phyloP scores from a whole-genome alignment of 129 eudicot species.

The Silybum marianum region DNA sequence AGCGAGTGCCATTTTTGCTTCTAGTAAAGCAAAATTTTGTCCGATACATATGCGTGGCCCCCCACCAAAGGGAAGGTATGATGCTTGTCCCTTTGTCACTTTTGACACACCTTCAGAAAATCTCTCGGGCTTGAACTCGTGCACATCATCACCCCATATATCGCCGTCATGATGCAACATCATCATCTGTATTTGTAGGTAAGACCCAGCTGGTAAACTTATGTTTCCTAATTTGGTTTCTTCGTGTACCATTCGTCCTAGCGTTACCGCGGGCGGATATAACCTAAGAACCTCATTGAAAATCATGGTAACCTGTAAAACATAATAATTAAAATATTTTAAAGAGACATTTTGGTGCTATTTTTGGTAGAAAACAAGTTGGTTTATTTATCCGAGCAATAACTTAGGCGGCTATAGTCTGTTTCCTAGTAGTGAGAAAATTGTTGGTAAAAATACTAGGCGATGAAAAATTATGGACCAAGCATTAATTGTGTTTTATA shows the following conservation, averaged over 20 bases:
- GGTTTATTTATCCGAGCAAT: too few species aligned
- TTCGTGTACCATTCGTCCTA: conserved; percentile 12
- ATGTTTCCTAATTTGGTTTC: conserved; percentile 26
- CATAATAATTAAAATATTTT: too few species aligned
- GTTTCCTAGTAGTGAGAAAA: too few species aligned
- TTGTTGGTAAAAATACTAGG: too few species aligned
- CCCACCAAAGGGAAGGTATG: conserved; percentile 29
- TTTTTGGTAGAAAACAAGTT: too few species aligned
- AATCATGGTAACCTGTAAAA: background rate
- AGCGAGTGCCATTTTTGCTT: conserved; percentile 28
- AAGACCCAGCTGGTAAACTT: conserved; percentile 14
- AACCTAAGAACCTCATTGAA: conserved; percentile 28
- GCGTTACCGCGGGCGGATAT: conserved; percentile 6
- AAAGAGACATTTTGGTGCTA: too few species aligned
- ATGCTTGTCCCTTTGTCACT: conserved; percentile 22
- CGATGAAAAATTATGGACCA: too few species aligned
- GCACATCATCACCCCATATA: conserved; percentile 29
- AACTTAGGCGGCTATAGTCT: too few species aligned
- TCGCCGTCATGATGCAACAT: conserved; percentile 16
- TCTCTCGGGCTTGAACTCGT: conserved; percentile 32
- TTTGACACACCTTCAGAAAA: conserved; percentile 21
- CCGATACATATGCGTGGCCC: conserved; percentile 34
- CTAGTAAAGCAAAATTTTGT: conserved; percentile 28
- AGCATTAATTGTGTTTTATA: too few species aligned
- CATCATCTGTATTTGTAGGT: conserved; percentile 1